Evolutionary conservation across 768 basidiomycete species (phyloP).

Genomic region (Melanogaster broomeanus): DNA sequence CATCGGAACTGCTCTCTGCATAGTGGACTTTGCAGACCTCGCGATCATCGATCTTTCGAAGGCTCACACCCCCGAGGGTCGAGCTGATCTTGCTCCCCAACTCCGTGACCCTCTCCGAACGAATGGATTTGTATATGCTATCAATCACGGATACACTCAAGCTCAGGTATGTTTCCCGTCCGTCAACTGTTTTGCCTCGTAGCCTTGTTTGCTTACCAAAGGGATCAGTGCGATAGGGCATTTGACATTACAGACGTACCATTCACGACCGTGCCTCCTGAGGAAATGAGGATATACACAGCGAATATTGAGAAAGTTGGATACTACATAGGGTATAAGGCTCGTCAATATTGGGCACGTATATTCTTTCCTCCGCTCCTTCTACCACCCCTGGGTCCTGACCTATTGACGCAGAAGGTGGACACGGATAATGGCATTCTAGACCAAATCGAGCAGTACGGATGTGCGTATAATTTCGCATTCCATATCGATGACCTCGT

Average conservation of each 20-base stretch:
- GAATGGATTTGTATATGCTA: conserved; percentile 43
- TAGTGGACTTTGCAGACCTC: conserved; percentile 52
- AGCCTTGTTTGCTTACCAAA: conserved; percentile 11
- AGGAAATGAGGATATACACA: conserved; percentile 43
- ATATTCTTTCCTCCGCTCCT: not conserved
- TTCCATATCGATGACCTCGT: not conserved
- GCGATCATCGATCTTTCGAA: conserved; percentile 52
- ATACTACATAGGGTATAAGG: conserved; percentile 52
- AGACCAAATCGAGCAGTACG: conserved; percentile 67
- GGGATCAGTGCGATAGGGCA: conserved; percentile 42
- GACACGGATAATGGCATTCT: conserved; percentile 48
- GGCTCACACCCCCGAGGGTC: conserved; percentile 40
- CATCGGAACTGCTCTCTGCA: conserved; percentile 31
- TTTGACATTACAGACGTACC: conserved; percentile 50
- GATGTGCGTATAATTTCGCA: conserved; percentile 38
- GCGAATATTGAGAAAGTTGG: conserved; percentile 41
- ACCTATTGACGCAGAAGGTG: conserved; percentile 45
- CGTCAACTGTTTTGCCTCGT: too few species aligned
- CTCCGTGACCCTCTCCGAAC: conserved; percentile 47
- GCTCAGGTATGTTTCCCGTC: conserved; percentile 28
- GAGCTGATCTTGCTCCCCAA: conserved; percentile 40
- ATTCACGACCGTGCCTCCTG: conserved; percentile 41
- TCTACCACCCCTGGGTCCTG: not conserved
- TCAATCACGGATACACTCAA: conserved; percentile 40
- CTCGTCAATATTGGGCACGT: conserved; percentile 48